Conservation (phyloP, 371 early-diverging fungal genomes). For the Mycotypha africana region DNA sequence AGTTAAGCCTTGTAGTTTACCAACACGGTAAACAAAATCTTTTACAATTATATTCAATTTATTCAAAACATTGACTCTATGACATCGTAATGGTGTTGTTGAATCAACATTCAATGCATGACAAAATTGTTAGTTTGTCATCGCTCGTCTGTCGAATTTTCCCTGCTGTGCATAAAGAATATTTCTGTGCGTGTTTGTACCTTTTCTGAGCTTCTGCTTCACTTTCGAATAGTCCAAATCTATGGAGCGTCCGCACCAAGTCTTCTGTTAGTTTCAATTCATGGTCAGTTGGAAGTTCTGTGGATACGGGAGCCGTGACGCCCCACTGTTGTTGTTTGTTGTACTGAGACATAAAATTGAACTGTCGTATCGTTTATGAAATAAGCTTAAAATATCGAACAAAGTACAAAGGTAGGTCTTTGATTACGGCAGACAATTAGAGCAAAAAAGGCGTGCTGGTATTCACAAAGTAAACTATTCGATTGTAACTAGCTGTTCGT, state of each 20-base stretch:
- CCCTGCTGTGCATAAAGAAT: too few relatives aligned
- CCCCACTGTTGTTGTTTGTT: constrained; percentile 36
- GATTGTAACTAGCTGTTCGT: too few relatives aligned
- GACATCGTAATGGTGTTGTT: neutral
- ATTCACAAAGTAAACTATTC: too few relatives aligned
- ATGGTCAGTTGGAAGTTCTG: constrained; percentile 38
- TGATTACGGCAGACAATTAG: too few relatives aligned
- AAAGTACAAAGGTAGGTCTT: too few relatives aligned
- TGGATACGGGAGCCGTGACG: constrained; percentile 57
- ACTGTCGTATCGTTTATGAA: too few relatives aligned
- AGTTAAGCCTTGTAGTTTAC: constrained; percentile 59
- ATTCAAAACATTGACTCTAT: constrained; percentile 82
- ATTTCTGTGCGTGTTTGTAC: too few relatives aligned
- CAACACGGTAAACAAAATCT: constrained; percentile 82
- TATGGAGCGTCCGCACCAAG: constrained; percentile 60
- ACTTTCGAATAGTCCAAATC: constrained; percentile 72
- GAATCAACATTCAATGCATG: neutral
- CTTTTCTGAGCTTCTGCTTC: constrained; percentile 58
- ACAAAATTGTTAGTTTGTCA: neutral
- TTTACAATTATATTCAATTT: constrained; percentile 83
- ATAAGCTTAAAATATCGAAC: too few relatives aligned
- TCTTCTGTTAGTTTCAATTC: constrained; percentile 61
- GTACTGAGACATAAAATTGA: too few relatives aligned
- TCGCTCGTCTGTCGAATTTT: too few relatives aligned
- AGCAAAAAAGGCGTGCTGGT: too few relatives aligned